Evolutionary conservation across 2,329 filamentous ascomycete genomes (phyloP), one percentile per base, ranked within the genome.

Genomic region (Colletotrichum somersetense): DNA sequence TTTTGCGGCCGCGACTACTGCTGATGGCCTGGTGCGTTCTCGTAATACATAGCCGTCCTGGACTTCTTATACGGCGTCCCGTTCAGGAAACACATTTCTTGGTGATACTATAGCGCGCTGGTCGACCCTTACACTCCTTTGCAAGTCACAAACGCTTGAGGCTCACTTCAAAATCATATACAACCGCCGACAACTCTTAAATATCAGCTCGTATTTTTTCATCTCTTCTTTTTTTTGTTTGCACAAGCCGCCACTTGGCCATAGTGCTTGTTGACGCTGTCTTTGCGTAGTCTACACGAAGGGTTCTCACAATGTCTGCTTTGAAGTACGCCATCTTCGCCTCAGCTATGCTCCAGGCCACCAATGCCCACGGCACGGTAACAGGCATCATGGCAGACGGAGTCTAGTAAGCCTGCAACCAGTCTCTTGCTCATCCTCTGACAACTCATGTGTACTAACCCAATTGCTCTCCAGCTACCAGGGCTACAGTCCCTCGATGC

Each of bases 401-500:
- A 14, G 61, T 72, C 66, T 72, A 61, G 70, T 72, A 70, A 59
- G 70, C 46, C 23, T 12, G n/a, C 18, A 14, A 26, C 14, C 3
- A n/a, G 40, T 26, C 26, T 18, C 14, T 8, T 18, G 12, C 40
- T 56, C 42, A 10, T 30, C 30, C 10, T 61, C 40, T 16, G 7
- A 14, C 40, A 52, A 4, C 10, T 18, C 33, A n/a, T 20, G 59
- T 20, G 59, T 35, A 35, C 69, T 72, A 14, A 72, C 53, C 26
- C 16, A n/a, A 26, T 30, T 5, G 26, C 10, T 12, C 23, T n/a
- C 20, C 66, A 72, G 70, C 53, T 65, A 72, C n/a, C 46, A 72
- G 23, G 70, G 70, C 26, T 72, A 72, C 48, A 72, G 66, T 26
- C 70, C 70, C 30, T 66, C 69, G 55, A 72, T 72, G 70, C 70